Evolutionary conservation across 169 alveolate species (phyloP).

Genomic region (Toxoplasma gondii): DNA sequence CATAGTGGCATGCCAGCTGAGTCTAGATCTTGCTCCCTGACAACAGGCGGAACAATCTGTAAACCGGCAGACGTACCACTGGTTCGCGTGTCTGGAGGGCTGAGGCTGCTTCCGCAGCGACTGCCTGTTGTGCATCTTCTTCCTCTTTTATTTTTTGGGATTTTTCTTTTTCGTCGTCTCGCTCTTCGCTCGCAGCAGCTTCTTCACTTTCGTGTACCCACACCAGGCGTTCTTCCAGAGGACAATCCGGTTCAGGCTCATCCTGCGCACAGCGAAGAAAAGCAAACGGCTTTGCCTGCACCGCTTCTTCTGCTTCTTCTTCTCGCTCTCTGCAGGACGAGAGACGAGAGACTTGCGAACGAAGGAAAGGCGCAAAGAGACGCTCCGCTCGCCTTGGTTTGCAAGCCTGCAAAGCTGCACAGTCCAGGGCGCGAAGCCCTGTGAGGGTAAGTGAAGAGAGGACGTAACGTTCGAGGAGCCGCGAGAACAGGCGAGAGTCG

Average conservation of each 20-base stretch:
- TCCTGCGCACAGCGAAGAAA: not conserved
- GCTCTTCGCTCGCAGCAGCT: not conserved
- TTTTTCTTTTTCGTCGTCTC: not conserved
- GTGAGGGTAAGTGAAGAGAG: no score
- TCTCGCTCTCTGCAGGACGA: not conserved
- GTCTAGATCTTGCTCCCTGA: no score
- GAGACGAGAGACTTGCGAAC: not conserved
- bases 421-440: no score
- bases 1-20: no score
- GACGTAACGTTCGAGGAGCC: no score
- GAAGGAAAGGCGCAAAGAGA: not conserved
- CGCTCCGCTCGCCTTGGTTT: not conserved
- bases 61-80: no score
- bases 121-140: not conserved
- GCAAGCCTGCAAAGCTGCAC: not conserved
- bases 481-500: no score
- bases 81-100: no score
- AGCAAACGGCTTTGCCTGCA: no score
- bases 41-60: no score
- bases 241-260: slow-evolving; percentile 19
- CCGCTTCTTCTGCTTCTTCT: no score
- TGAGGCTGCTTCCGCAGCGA: not conserved
- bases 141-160: not conserved
- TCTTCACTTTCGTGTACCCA: slow-evolving; percentile 18
- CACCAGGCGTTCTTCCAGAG: not conserved